phyloP scores from a whole-genome alignment of 78 protist species.

The Dictyostelium firmibasis region DNA sequence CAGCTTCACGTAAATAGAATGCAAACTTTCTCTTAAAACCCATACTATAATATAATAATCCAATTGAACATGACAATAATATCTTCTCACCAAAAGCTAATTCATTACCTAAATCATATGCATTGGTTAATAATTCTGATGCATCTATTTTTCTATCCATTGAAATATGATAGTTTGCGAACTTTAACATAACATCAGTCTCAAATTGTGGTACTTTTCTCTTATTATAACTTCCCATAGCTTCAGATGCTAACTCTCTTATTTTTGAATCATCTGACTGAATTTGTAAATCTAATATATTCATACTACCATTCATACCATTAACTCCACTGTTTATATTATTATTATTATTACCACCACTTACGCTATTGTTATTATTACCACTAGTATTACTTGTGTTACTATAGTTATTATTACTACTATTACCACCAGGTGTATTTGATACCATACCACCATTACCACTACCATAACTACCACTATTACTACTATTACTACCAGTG shows the following conservation, averaged over 20 bases:
- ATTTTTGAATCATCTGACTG: constrained; percentile 40
- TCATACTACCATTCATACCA: neutral
- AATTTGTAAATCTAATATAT: constrained; percentile 13
- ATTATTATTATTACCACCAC: neutral
- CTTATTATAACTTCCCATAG: constrained; percentile 35
- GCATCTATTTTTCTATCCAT: constrained; percentile 76
- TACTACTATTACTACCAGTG: neutral
- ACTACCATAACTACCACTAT: neutral
- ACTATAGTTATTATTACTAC: neutral
- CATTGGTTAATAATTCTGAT: constrained; percentile 9
- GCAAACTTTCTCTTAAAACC: constrained; percentile 79
- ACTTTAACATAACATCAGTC: constrained; percentile 48
- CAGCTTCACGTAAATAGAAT: constrained; percentile 75
- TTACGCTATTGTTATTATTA: too few relatives aligned
- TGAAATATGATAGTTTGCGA: constrained; percentile 69
- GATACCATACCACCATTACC: neutral
- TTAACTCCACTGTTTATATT: neutral
- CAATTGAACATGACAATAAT: constrained; percentile 39
- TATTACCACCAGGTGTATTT: neutral
- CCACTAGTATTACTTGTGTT: too few relatives aligned
- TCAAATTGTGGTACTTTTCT: constrained; percentile 50
- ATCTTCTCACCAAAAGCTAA: constrained; percentile 18
- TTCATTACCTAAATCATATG: constrained; percentile 19
- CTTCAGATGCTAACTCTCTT: constrained; percentile 42
- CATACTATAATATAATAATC: constrained; percentile 52